Evolutionary conservation across 2,329 filamentous ascomycete species (phyloP).

Genomic region (Alternaria arborescens): DNA sequence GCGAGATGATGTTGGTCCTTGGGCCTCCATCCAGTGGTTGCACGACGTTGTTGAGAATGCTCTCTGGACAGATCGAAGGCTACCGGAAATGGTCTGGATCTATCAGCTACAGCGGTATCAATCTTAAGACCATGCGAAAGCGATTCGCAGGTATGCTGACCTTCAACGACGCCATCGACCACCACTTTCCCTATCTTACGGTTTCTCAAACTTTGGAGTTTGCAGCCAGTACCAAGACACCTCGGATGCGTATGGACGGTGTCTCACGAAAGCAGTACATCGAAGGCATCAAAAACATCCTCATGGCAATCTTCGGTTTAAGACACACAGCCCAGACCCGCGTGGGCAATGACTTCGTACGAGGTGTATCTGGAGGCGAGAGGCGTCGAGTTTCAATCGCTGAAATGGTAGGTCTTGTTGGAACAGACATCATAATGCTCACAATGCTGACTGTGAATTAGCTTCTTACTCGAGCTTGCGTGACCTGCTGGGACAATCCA

Average conservation of each 20-base stretch:
- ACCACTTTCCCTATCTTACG: constrained; percentile 81
- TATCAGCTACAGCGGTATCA: not conserved
- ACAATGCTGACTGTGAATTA: not conserved
- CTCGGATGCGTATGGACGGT: not conserved
- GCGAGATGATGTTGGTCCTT: constrained; percentile 54
- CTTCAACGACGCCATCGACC: constrained; percentile 83
- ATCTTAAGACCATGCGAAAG: not conserved
- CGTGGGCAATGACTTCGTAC: constrained; percentile 76
- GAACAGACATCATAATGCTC: constrained; percentile 22
- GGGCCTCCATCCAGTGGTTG: constrained; percentile 63
- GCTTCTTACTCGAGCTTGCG: constrained; percentile 48
- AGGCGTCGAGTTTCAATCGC: constrained; percentile 42
- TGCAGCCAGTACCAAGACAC: constrained; percentile 72
- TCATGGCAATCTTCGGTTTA: constrained; percentile 34
- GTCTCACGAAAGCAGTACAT: not conserved
- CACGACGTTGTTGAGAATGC: constrained; percentile 66
- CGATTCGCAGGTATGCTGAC: constrained; percentile 48
- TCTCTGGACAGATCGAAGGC: constrained; percentile 36
- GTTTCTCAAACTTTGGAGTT: constrained; percentile 85
- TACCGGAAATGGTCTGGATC: not conserved
- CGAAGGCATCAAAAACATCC: not conserved
- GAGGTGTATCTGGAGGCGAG: constrained; percentile 76
- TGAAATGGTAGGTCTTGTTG: constrained; percentile 48
- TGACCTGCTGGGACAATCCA: constrained; percentile 77
- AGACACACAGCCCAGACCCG: constrained; percentile 60